phyloP scores from a whole-genome alignment of 176 grass and related monocot genomes.

The Zizania latifolia region DNA sequence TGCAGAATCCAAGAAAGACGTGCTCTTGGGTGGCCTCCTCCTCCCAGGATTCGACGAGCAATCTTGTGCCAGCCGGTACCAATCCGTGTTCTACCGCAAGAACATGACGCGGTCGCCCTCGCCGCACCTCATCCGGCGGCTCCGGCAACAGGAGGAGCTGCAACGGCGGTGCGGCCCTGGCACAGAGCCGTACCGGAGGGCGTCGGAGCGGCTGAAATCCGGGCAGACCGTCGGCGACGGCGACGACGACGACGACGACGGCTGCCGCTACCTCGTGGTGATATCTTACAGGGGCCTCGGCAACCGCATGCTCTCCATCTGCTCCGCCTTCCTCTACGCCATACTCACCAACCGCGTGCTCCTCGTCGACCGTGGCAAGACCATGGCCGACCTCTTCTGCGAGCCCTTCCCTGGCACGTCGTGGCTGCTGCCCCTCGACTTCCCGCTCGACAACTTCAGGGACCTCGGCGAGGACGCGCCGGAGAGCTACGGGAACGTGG shows the following conservation, averaged over 20 bases:
- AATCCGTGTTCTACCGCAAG: slow-evolving; percentile 17
- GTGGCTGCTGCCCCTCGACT: slow-evolving; percentile 50
- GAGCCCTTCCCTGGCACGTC: slow-evolving; percentile 52
- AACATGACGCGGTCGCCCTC: slow-evolving; percentile 6
- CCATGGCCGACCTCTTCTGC: slow-evolving; percentile 48
- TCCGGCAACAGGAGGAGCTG: slow-evolving; percentile 17
- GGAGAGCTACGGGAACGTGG: slow-evolving; percentile 30
- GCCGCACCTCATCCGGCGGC: slow-evolving; percentile 5
- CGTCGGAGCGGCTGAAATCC: not conserved
- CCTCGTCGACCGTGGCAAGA: slow-evolving; percentile 21
- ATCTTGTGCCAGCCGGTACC: slow-evolving; percentile 40
- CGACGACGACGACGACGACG: not conserved
- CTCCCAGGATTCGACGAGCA: slow-evolving; percentile 20
- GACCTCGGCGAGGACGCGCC: slow-evolving; percentile 1
- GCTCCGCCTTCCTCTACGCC: slow-evolving; percentile 40
- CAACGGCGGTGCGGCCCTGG: slow-evolving; percentile 44
- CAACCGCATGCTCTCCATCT: slow-evolving; percentile 38
- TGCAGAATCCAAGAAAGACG: slow-evolving; percentile 17
- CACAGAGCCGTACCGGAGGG: slow-evolving; percentile 9
- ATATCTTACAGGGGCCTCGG: slow-evolving; percentile 37
- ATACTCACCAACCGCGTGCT: slow-evolving; percentile 42
- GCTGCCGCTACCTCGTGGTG: slow-evolving; percentile 18
- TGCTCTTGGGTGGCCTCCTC: slow-evolving; percentile 31
- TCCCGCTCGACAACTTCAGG: slow-evolving; percentile 33
- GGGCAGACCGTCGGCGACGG: not conserved